Base-by-base conservation (phyloP, 192 early-diverging fungal genomes). In the Dimargaris verticillata region DNA sequence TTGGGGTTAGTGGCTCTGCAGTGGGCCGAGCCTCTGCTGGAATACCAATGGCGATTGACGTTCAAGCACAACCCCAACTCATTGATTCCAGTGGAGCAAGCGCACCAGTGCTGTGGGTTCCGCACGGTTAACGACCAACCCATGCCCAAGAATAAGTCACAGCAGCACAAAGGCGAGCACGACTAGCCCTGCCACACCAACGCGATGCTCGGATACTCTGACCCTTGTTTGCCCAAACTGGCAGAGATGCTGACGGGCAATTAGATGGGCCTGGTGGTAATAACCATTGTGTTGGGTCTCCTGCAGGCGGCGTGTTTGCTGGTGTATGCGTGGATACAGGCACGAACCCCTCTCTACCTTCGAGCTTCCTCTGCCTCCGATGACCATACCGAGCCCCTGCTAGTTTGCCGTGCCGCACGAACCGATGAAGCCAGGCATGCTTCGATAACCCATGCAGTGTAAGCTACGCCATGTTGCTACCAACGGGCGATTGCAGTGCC, bases 51-150 rank as follows among this genome's bases (percentile, higher is more conserved):
- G 52, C 22, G 28, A 3, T 15, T 4, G 52, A 15, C 13, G 22
- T 53, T 28, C 26, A 24, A 14, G 28, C 12, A 53, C 22, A 14
- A 53, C 6, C 52, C 52, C 26, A 24, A n/a, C 22, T 2, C 13
- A n/a, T 20, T 53, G 14, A 14, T 14, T 15, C 1, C 52, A 4
- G 22, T 53, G 26, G 52, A 53, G 26, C 28, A 53, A 22, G 22
- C 18, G 18, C 28, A 53, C 52, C 52, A 29, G 22, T 53, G 52
- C 52, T 53, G 52, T 53, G 52, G 52, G 14, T 53, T 53, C 14
- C 52, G 52, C 5, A 28, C 52, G 12, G 13, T 28, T 14, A 53
- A 28, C 3, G 52, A 53, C 28, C 13, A 28, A 24, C 14, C 52
- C 52, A 15, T 53, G 22, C 52, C 52, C 18, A 38, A 38, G 33